Conservation (phyloP, 73 alveolate genomes). For the Tetrahymena thermophila region DNA sequence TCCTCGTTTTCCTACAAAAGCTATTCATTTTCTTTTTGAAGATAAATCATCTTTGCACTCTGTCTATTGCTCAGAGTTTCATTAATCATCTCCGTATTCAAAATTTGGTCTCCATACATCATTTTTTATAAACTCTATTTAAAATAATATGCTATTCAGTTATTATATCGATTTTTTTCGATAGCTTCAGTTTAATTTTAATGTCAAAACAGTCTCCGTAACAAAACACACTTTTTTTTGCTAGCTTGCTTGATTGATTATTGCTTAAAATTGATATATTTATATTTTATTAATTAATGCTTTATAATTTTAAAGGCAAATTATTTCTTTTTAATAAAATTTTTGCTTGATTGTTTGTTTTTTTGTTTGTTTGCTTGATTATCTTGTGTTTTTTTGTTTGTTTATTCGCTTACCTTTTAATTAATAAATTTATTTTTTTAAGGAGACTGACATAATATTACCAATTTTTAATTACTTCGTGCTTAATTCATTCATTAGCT, state of each 20-base stretch:
- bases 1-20: background rate
- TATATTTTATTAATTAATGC: background rate
- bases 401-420: background rate
- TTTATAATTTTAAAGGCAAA: background rate
- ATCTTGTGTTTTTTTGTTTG: background rate
- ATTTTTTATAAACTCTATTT: background rate
- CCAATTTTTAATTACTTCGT: background rate
- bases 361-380: background rate
- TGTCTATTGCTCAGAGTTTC: background rate
- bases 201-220: background rate
- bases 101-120: background rate
- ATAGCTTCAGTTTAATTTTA: background rate
- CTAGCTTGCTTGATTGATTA: background rate
- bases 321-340: no score
- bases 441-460: background rate
- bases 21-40: background rate
- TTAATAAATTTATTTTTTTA: no score
- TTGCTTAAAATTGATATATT: background rate
- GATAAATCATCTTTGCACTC: background rate
- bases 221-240: background rate
- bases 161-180: background rate
- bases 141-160: background rate
- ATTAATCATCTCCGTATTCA: background rate
- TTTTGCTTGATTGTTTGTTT: background rate
- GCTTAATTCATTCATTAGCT: background rate